These are phyloP conservation scores for Biscogniauxia mediterranea DNA, from an alignment of 2,329 filamentous ascomycete species.

Conservation along the genomic window DNA sequence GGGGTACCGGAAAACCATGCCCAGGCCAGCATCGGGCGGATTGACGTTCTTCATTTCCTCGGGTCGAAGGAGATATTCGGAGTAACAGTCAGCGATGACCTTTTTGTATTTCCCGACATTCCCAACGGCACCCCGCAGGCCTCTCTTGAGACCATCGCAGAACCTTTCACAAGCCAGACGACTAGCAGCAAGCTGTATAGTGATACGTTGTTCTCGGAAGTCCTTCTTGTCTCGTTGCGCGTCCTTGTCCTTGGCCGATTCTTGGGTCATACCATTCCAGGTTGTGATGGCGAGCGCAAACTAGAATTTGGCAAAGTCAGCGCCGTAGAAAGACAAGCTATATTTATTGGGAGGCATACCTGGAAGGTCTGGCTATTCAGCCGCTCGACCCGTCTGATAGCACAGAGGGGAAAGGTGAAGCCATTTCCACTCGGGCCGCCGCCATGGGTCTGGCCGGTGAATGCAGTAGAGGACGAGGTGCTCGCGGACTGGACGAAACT, in stretches of 20 bases:
- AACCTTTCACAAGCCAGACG: conserved; percentile 90
- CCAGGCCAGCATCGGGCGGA: conserved; percentile 88
- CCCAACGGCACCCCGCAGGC: conserved; percentile 80
- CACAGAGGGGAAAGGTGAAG: conserved; percentile 89
- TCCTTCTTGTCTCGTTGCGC: conserved; percentile 40
- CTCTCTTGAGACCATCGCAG: conserved; percentile 92
- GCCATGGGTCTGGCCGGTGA: conserved; percentile 90
- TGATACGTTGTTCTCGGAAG: conserved; percentile 75
- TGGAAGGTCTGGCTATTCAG: conserved; percentile 88
- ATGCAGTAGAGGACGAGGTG: conserved; percentile 74
- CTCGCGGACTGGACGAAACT: conserved; percentile 82
- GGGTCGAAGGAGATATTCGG: conserved; percentile 72
- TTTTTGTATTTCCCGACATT: conserved; percentile 81
- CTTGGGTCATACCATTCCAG: conserved; percentile 74
- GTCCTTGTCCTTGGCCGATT: conserved; percentile 44
- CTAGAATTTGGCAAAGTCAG: conserved; percentile 35
- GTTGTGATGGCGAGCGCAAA: conserved; percentile 94
- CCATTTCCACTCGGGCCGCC: conserved; percentile 92
- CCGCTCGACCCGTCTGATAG: conserved; percentile 87
- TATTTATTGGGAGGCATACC: conserved; percentile 37
- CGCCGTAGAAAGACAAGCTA: conserved; percentile 1
- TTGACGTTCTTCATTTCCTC: conserved; percentile 61
- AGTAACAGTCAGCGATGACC: conserved; percentile 84
- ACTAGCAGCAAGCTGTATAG: conserved; percentile 85
- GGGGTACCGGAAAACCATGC: conserved; percentile 89